Conservation (phyloP, 352 stramenopile species). For the Phytophthora niederhauseri region DNA sequence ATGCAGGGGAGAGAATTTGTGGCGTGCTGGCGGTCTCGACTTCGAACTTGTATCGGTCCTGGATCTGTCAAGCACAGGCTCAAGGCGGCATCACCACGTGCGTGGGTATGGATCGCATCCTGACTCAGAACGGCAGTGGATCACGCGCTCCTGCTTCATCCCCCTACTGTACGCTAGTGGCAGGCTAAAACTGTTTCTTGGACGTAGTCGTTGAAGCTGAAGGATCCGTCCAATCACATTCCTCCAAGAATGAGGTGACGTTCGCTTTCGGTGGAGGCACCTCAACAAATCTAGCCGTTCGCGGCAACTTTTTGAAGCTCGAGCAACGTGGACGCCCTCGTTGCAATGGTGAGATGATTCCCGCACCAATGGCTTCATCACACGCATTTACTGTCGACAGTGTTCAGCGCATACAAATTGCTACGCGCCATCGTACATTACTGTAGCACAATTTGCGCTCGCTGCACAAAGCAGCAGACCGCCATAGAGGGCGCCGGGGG, state of each 20-base stretch:
- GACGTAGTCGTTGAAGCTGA: background rate
- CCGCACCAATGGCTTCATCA: background rate
- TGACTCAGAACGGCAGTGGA: background rate
- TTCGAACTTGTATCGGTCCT: background rate
- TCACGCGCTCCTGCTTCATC: background rate
- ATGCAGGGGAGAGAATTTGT: background rate
- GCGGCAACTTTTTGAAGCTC: slow-evolving; percentile 13
- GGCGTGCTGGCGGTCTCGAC: background rate
- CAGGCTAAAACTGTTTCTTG: background rate
- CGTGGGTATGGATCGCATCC: background rate
- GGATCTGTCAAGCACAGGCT: background rate
- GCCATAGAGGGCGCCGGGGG: background rate
- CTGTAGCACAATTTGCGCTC: too few relatives aligned
- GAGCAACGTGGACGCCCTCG: background rate
- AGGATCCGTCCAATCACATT: background rate
- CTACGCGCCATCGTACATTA: background rate
- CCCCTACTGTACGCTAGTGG: background rate
- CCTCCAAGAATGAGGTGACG: background rate
- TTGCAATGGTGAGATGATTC: background rate
- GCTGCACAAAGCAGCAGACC: too few relatives aligned
- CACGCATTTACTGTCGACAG: background rate
- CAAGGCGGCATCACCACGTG: background rate
- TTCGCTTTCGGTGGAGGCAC: slow-evolving; percentile 7
- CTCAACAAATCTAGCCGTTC: slow-evolving; percentile 11
- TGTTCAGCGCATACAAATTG: background rate